Conservation (phyloP, 768 basidiomycete genomes). For the Lentinula raphanica region DNA sequence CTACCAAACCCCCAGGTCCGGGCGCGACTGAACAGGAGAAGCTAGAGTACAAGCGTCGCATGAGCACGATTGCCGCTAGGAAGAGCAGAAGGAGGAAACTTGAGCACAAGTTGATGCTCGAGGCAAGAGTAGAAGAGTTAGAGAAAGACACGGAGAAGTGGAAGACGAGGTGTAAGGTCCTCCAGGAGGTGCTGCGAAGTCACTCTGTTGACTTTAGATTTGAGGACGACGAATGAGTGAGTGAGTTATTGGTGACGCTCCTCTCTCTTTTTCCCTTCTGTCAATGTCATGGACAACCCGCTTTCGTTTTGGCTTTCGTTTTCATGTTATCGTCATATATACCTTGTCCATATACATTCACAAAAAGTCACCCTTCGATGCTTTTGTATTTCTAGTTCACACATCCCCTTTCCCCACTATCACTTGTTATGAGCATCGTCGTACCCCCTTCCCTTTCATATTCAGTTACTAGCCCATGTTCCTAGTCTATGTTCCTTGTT, state of each 20-base stretch:
- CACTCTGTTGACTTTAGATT: conserved; percentile 2
- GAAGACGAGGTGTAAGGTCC: conserved; percentile 31
- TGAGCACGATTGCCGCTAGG: conserved; percentile 68
- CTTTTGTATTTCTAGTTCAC: neutral
- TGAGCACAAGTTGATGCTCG: conserved; percentile 54
- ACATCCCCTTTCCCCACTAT: conserved; percentile 8
- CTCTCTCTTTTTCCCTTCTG: neutral
- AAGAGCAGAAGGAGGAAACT: conserved; percentile 61
- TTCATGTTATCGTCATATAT: conserved; percentile 1
- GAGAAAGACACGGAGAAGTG: conserved; percentile 42
- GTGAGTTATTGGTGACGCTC: neutral
- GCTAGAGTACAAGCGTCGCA: conserved; percentile 61
- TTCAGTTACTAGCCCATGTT: neutral
- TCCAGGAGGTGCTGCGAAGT: neutral
- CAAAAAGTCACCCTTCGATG: neutral
- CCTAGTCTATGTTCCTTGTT: no score
- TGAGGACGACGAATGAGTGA: neutral
- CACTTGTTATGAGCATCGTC: conserved; percentile 18
- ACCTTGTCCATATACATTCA: neutral
- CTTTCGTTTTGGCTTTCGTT: neutral
- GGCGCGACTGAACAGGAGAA: conserved; percentile 40
- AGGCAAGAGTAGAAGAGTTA: conserved; percentile 35
- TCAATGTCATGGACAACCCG: neutral
- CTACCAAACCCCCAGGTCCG: conserved; percentile 18
- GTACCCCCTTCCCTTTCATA: conserved; percentile 13